These are phyloP conservation scores for Elymus sibiricus DNA, from an alignment of 176 grass and related monocot genomes.

Conservation along the genomic window DNA sequence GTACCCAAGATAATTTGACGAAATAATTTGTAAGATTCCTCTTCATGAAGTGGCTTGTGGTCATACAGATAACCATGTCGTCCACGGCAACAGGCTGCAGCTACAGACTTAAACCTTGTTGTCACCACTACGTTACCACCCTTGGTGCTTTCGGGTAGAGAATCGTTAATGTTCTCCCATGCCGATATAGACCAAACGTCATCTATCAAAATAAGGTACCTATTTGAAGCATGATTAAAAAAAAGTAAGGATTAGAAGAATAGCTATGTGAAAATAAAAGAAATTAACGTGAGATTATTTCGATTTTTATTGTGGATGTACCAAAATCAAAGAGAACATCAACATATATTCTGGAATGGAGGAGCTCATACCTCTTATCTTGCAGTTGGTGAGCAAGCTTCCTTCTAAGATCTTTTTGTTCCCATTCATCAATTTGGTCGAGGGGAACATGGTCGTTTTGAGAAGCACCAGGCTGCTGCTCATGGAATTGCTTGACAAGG, in stretches of 20 bases:
- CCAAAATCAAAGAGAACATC: too few species aligned
- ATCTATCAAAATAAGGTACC: slow-evolving; percentile 8
- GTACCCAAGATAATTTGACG: neutral
- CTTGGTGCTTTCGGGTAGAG: neutral
- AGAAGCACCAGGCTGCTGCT: neutral
- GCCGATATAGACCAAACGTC: slow-evolving; percentile 35
- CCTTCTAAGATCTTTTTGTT: too few species aligned
- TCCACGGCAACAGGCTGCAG: neutral
- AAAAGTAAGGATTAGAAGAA: too few species aligned
- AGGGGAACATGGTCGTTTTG: too few species aligned
- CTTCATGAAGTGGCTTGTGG: neutral
- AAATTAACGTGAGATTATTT: too few species aligned
- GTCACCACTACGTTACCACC: neutral
- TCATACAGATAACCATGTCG: neutral
- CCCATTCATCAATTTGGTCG: neutral
- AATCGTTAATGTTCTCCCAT: neutral
- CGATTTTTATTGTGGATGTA: too few species aligned
- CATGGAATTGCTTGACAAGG: slow-evolving; percentile 9
- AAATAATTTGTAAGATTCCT: neutral
- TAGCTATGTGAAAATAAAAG: too few species aligned
- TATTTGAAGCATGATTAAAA: neutral
- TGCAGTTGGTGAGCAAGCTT: too few species aligned
- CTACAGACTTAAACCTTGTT: slow-evolving; percentile 15
- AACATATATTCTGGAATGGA: too few species aligned
- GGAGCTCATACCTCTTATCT: too few species aligned